These are phyloP conservation scores for Globisporangium iwayamae DNA, from an alignment of 352 stramenopile species.

Conservation along the genomic window DNA sequence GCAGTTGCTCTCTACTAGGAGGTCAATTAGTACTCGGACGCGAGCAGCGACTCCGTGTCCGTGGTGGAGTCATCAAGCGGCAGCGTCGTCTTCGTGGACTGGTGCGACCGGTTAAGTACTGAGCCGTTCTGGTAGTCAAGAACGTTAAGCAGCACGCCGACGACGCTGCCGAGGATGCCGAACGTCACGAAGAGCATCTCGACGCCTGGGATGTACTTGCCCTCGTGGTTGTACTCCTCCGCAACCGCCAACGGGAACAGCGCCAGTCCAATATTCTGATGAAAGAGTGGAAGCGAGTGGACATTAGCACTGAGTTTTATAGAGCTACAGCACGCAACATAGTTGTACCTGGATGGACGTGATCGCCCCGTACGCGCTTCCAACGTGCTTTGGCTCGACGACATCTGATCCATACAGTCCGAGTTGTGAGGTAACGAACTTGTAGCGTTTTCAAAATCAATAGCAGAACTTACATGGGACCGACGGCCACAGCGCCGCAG, in stretches of 20 bases:
- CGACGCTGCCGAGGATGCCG: conserved; percentile 63
- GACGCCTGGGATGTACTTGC: conserved; percentile 75
- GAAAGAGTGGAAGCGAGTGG: neutral
- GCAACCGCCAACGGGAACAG: conserved; percentile 77
- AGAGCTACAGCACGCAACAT: too few species aligned
- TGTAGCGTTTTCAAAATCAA: neutral
- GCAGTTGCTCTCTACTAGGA: neutral
- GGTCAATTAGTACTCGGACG: conserved; percentile 41
- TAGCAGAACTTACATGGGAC: conserved; percentile 56
- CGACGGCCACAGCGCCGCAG: conserved; percentile 90
- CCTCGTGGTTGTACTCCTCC: conserved; percentile 63
- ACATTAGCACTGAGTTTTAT: too few species aligned
- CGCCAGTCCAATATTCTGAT: conserved; percentile 79
- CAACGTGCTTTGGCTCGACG: conserved; percentile 83
- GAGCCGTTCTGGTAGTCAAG: conserved; percentile 77
- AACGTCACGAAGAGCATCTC: conserved; percentile 83
- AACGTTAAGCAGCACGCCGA: conserved; percentile 70
- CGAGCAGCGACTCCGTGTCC: conserved; percentile 54
- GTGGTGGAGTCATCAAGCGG: conserved; percentile 55
- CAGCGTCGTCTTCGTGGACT: conserved; percentile 28
- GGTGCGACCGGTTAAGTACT: conserved; percentile 61
- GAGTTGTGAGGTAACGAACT: neutral
- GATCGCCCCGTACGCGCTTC: conserved; percentile 91
- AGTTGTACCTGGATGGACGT: conserved; percentile 84
- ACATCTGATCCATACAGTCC: conserved; percentile 43